A percentile compares a stretch with the other conserved stretches of the same genome.
These are phyloP conservation scores for Trypethelium eluteriae DNA, from an alignment of 495 filamentous ascomycete genomes.

Conservation along the genomic window DNA sequence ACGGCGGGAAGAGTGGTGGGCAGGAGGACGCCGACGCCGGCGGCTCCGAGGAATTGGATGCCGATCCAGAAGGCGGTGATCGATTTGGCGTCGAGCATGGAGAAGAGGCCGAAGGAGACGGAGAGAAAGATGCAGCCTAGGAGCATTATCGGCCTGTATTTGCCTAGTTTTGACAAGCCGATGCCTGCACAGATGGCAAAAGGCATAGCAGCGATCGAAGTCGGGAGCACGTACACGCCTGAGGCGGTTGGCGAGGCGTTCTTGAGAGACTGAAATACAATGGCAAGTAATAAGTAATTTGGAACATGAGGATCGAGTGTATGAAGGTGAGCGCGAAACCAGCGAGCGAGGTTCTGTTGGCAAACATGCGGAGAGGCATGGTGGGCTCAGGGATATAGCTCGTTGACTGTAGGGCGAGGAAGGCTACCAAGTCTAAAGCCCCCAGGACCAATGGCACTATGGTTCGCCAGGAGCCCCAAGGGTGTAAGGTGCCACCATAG, in stretches of 20 bases:
- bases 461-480: conserved; percentile 18
- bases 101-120: conserved; percentile 14
- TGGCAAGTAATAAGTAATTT: conserved; percentile 12
- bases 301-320: background rate
- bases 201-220: background rate
- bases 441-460: conserved; percentile 19
- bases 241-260: background rate
- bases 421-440: background rate
- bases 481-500: conserved; percentile 15
- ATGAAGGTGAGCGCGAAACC: conserved; percentile 12
- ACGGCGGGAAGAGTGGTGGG: conserved; percentile 16
- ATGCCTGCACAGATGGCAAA: background rate
- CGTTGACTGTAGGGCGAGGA: conserved; percentile 1
- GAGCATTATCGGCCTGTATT: conserved; percentile 15
- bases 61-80: conserved; percentile 10
- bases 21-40: conserved; percentile 10
- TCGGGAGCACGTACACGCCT: conserved; percentile 2
- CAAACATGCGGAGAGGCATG: background rate
- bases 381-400: background rate
- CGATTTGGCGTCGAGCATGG: conserved; percentile 9
- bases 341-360: background rate
- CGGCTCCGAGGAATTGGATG: conserved; percentile 11
- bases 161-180: conserved; percentile 11
- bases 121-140: conserved; percentile 7
- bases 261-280: conserved; percentile 9